Evolutionary conservation across 441 rosid species (phyloP), one percentile per base, ranked within the genome.

Genomic region (Cnidoscolus chayamansa): DNA sequence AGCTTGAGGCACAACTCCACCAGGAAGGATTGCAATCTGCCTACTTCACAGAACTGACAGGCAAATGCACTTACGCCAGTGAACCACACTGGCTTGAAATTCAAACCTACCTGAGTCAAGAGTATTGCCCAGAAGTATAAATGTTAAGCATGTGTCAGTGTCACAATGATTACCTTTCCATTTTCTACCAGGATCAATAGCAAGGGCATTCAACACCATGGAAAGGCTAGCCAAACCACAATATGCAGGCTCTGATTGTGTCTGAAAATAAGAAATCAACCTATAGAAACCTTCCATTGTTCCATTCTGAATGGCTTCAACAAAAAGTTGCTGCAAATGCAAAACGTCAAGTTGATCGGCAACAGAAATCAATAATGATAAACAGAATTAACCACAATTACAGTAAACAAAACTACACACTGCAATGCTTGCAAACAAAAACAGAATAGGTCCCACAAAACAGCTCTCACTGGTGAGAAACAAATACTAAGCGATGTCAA

Each of bases 231-330:
- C 94, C 63, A 84, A 78, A 47, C 90, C 94, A 66, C 90, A 89
- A 75, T 80, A 85, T 0, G 90, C 92, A 31, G 94, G 92, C 83
- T 89, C 92, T 1, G 91, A 89, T 56, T 89, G 94, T 3, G 92
- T 89, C 69, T 89, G 94, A 74, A 81, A 89, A 71, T 85, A 81
- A 0, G 92, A 89, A 61, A 87, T 82, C 73, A 89, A 63, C 72
- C 78, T 86, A 58, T 78, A 89, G 70, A 87, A 87, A 0, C 90
- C 88, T 79, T 87, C 94, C 90, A 83, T 82, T 0, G 87, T 87
- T 55, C 90, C 92, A 68, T 80, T 80, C n/a, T 81, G 81, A 63
- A 89, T 77, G 30, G 89, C 90, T 77, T 89, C 91, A 1, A 76
- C 67, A 78, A 94, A 94, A 71, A 94, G 90, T 86, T 81, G 78